Evolutionary conservation across 2,329 filamentous ascomycete genomes (phyloP).

Genomic region (Fusarium sulawesiense): DNA sequence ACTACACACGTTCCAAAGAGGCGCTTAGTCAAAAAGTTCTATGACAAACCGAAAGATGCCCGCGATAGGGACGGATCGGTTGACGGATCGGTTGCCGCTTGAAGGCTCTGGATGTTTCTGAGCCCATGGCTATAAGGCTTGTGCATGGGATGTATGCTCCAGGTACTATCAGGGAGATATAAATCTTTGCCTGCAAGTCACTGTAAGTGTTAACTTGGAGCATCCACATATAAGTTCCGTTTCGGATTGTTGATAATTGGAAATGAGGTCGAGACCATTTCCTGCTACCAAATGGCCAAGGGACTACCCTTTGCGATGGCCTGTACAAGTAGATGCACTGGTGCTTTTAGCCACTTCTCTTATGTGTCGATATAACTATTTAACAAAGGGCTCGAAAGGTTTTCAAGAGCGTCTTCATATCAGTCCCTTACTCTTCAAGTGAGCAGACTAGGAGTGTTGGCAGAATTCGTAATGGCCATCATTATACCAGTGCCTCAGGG

Average conservation of each 20-base stretch:
- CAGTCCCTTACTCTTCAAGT: neutral
- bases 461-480: neutral
- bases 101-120: neutral
- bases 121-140: neutral
- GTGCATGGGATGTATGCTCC: neutral
- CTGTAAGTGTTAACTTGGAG: neutral
- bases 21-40: neutral
- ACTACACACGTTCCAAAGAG: neutral
- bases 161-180: neutral
- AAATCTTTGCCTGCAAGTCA: neutral
- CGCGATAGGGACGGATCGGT: neutral
- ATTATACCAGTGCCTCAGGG: neutral
- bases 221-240: neutral
- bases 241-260: neutral
- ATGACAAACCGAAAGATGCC: neutral
- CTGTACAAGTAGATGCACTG: neutral
- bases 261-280: neutral
- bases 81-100: neutral
- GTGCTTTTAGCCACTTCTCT: neutral
- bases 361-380: neutral
- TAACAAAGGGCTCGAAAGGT: neutral
- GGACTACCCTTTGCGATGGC: neutral
- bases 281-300: neutral
- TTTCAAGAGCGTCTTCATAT: neutral
- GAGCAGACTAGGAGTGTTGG: neutral